Conservation (phyloP, 306 rosid genomes). For the Cicer chorassanicum region DNA sequence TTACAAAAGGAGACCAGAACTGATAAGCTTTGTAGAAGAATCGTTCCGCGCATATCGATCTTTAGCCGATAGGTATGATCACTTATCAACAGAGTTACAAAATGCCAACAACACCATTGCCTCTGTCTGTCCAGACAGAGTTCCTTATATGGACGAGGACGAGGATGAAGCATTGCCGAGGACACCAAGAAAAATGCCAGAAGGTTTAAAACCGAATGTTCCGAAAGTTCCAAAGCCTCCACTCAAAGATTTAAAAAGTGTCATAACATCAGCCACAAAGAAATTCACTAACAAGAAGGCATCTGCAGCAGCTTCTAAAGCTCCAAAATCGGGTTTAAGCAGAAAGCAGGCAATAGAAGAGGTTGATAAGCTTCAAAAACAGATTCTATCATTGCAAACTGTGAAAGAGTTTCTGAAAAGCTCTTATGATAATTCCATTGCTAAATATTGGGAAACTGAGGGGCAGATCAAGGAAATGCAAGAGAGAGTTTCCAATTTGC, state of each 20-base stretch:
- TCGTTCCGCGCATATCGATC: slow-evolving; percentile 79
- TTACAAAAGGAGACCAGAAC: slow-evolving; percentile 90
- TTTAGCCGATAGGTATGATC: slow-evolving; percentile 93
- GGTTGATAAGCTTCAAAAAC: slow-evolving; percentile 82
- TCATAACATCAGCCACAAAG: slow-evolving; percentile 59
- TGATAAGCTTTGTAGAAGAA: slow-evolving; percentile 85
- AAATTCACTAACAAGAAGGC: slow-evolving; percentile 50
- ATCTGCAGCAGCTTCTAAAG: slow-evolving; percentile 36
- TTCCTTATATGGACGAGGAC: slow-evolving; percentile 92
- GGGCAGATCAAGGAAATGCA: slow-evolving; percentile 71
- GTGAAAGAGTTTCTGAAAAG: slow-evolving; percentile 91
- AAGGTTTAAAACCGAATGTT: slow-evolving; percentile 49
- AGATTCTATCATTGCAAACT: slow-evolving; percentile 80
- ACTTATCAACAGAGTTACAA: slow-evolving; percentile 92
- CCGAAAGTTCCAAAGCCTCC: slow-evolving; percentile 77
- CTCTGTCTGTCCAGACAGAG: slow-evolving; percentile 85
- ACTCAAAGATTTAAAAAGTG: slow-evolving; percentile 57
- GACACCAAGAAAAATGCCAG: slow-evolving; percentile 52
- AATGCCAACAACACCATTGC: slow-evolving; percentile 96
- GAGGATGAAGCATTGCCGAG: slow-evolving; percentile 64
- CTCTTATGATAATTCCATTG: slow-evolving; percentile 69
- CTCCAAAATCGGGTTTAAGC: slow-evolving; percentile 75
- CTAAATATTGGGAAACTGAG: slow-evolving; percentile 79
- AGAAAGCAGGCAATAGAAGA: slow-evolving; percentile 68
- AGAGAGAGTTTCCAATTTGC: slow-evolving; percentile 62